Percentiles rank a stretch among this genome's conserved stretches.
phyloP scores from a whole-genome alignment of 2,329 filamentous ascomycete genomes.

The Phialophora chinensis region DNA sequence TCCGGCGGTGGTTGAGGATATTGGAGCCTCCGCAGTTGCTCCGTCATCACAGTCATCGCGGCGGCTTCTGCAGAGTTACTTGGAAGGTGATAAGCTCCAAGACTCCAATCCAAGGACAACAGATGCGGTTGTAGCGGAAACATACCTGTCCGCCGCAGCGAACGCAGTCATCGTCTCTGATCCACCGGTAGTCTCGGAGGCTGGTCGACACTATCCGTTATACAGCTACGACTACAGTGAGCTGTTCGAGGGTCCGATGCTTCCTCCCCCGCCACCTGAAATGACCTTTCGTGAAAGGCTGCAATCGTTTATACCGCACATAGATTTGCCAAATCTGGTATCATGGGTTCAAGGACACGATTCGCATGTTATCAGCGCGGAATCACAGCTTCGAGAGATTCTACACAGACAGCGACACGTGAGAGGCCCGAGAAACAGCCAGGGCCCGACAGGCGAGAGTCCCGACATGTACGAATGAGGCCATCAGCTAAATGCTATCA shows the following conservation, averaged over 20 bases:
- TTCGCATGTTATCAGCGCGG: constrained; percentile 28
- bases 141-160: constrained; percentile 36
- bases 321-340: constrained; percentile 24
- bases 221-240: constrained; percentile 37
- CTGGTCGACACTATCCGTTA: constrained; percentile 34
- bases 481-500: not conserved
- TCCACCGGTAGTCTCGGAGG: constrained; percentile 34
- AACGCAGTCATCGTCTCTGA: constrained; percentile 33
- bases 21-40: constrained; percentile 4
- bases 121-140: constrained; percentile 38
- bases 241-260: constrained; percentile 30
- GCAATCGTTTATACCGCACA: constrained; percentile 23
- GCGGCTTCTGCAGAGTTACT: constrained; percentile 19
- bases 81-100: constrained; percentile 4
- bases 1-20: constrained; percentile 7
- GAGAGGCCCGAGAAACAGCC: constrained; percentile 3
- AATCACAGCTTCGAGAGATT: constrained; percentile 34
- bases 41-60: constrained; percentile 15
- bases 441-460: constrained; percentile 8
- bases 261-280: constrained; percentile 2
- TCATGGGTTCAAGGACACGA: constrained; percentile 26
- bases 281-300: constrained; percentile 25
- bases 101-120: constrained; percentile 26
- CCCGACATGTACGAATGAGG: constrained; percentile 26
- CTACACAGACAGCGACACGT: constrained; percentile 27